Evolutionary conservation across 495 filamentous ascomycete species (phyloP).

Genomic region (Staphylotrichum tortipilum): DNA sequence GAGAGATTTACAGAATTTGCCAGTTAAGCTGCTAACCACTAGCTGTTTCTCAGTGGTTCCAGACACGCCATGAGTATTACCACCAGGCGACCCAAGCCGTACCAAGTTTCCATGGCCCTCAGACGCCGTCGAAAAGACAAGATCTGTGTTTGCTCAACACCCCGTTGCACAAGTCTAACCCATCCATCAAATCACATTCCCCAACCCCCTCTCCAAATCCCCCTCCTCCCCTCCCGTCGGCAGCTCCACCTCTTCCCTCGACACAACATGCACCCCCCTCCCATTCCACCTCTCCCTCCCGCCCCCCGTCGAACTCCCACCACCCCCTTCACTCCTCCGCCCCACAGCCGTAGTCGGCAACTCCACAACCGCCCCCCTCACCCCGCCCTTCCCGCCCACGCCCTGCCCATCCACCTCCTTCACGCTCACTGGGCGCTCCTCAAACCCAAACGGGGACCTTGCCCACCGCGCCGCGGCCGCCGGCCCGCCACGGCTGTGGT

Average conservation of each 20-base stretch:
- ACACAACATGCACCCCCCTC: background rate
- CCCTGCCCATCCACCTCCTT: slow-evolving; percentile 1
- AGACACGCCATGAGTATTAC: too few species aligned
- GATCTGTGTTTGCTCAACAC: too few species aligned
- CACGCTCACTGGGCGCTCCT: background rate
- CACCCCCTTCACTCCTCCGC: background rate
- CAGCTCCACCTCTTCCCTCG: slow-evolving; percentile 6
- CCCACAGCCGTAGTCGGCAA: too few species aligned
- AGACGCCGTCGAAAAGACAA: too few species aligned
- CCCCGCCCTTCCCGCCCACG: background rate
- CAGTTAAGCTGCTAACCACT: too few species aligned
- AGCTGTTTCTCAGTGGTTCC: too few species aligned
- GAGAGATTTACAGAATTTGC: too few species aligned
- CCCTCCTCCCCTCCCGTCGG: background rate
- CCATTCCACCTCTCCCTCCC: background rate
- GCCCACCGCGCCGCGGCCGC: background rate
- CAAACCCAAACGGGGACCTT: slow-evolving; percentile 3
- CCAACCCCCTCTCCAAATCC: background rate
- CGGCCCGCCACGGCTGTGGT: background rate
- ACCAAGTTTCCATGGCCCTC: too few species aligned
- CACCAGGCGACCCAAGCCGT: too few species aligned
- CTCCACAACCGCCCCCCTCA: background rate
- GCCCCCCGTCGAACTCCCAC: background rate
- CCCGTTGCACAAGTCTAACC: too few species aligned
- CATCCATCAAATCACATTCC: background rate